Conservation (phyloP, 257 asterid genomes). For the Haberlea rhodopensis region DNA sequence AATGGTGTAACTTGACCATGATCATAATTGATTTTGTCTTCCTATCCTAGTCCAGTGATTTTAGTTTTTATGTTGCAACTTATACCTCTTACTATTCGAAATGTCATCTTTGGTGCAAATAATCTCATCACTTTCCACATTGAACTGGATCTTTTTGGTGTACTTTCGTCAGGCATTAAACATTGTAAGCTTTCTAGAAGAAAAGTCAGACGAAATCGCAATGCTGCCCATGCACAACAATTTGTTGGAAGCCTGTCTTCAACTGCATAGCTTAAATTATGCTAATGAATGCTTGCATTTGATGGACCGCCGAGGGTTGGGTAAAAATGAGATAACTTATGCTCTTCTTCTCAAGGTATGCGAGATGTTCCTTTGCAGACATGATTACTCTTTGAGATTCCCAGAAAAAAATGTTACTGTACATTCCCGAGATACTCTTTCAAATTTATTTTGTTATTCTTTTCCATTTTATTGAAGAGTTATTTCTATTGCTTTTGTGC, state of each 20-base stretch:
- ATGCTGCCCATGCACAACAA: slow-evolving; percentile 57
- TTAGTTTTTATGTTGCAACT: neutral
- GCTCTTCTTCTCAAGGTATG: slow-evolving; percentile 73
- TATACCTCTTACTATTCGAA: neutral
- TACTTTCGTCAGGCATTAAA: slow-evolving; percentile 58
- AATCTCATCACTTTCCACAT: slow-evolving; percentile 2
- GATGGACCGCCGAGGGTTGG: slow-evolving; percentile 78
- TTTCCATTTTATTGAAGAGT: neutral
- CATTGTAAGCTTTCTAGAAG: slow-evolving; percentile 46
- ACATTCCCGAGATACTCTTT: neutral
- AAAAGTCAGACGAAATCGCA: slow-evolving; percentile 48
- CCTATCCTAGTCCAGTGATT: neutral
- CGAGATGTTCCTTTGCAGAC: slow-evolving; percentile 14
- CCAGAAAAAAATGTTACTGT: neutral
- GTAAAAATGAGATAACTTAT: slow-evolving; percentile 66
- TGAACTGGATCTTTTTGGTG: slow-evolving; percentile 27
- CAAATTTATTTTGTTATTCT: neutral
- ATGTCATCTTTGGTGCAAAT: neutral
- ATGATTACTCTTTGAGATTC: slow-evolving; percentile 13
- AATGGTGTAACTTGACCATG: neutral
- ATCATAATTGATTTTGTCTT: too few relatives aligned
- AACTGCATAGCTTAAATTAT: slow-evolving; percentile 40
- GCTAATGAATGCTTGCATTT: slow-evolving; percentile 59
- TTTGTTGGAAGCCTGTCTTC: slow-evolving; percentile 58
- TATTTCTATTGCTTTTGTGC: neutral